Base-by-base conservation (phyloP, 2,329 filamentous ascomycete species). In the Neophaeococcomyces mojaviensis region DNA sequence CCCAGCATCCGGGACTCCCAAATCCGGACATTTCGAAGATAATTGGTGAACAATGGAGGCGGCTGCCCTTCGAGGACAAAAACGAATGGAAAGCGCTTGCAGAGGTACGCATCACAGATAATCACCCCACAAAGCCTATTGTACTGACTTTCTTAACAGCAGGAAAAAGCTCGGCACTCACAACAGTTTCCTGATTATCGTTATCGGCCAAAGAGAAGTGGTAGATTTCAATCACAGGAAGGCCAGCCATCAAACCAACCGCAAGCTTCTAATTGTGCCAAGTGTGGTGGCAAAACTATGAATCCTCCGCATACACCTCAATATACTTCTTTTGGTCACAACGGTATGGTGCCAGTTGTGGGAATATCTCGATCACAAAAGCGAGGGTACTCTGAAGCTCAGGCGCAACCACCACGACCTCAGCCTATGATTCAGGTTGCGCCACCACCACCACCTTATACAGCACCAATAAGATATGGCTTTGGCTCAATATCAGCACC, bases 1-100 rank as follows among this genome's bases (percentile, higher is more conserved):
- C 81, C 44, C 77, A 86, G 56, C 79, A 96, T 59, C 90, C 89
- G n/a, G 86, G 88, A 36, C 78, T 96, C 54, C 82, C 89, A 37
- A 97, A 97, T 66, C 90, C 90, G 2, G 88, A 96, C 43, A 94
- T 97, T 58, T 96, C 90, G 54, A 96, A 96, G 68, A 94, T 97
- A 58, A 94, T 97, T 56, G 90, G 90, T 43, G 80, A 88, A 63
- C 84, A 89, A 77, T 98, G 92, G 92, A 81, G 84, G 59, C 77
- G 81, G 46, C 82, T 94, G 60, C 68, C 81, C 3, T 76, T 83
- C 19, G 79, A 85, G 44, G 75, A 82, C 47, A 94, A 94, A 67
- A 78, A 81, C 53, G 77, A 82, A 63, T 98, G 92, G 92, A 94
- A 92, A 65, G 76, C 77, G 50, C 77, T 94, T 47, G 92, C 92